Conservation (phyloP, 257 asterid genomes). For the Capsicum baccatum region DNA sequence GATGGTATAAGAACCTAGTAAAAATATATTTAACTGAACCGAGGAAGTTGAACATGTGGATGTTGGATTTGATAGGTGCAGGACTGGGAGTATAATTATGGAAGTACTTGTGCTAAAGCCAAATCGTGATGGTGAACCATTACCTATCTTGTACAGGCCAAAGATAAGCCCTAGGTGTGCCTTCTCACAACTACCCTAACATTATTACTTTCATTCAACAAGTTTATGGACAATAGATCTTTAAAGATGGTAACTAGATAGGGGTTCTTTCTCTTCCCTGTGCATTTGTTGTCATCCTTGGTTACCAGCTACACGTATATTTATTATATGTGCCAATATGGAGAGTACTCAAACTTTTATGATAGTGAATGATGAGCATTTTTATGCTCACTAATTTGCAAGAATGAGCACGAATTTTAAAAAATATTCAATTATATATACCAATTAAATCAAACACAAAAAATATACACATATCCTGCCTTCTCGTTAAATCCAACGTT, state of each 20-base stretch:
- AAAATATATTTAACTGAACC: slow-evolving; percentile 46
- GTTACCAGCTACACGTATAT: slow-evolving; percentile 53
- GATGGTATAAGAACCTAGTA: slow-evolving; percentile 44
- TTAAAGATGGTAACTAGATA: slow-evolving; percentile 58
- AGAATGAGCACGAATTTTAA: too few relatives aligned
- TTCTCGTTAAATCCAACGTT: too few relatives aligned
- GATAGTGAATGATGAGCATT: too few relatives aligned
- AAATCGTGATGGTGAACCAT: slow-evolving; percentile 51
- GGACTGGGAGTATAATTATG: slow-evolving; percentile 59
- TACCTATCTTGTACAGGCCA: slow-evolving; percentile 74
- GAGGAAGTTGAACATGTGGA: slow-evolving; percentile 41
- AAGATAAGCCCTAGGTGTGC: slow-evolving; percentile 51
- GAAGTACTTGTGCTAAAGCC: slow-evolving; percentile 42
- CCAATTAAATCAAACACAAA: too few relatives aligned
- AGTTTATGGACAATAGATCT: slow-evolving; percentile 58
- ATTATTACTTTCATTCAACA: slow-evolving; percentile 57
- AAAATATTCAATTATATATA: too few relatives aligned
- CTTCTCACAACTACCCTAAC: slow-evolving; percentile 61
- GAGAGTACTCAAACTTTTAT: too few relatives aligned
- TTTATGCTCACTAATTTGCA: too few relatives aligned
- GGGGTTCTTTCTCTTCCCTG: slow-evolving; percentile 49
- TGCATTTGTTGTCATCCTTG: slow-evolving; percentile 54
- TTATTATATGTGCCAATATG: too few relatives aligned
- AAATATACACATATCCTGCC: too few relatives aligned
- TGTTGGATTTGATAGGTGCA: slow-evolving; percentile 53